A percentile compares a stretch with the other conserved stretches of the same genome.
These are phyloP conservation scores for Calocybe cyanea DNA, from an alignment of 768 basidiomycete genomes.

Conservation along the genomic window DNA sequence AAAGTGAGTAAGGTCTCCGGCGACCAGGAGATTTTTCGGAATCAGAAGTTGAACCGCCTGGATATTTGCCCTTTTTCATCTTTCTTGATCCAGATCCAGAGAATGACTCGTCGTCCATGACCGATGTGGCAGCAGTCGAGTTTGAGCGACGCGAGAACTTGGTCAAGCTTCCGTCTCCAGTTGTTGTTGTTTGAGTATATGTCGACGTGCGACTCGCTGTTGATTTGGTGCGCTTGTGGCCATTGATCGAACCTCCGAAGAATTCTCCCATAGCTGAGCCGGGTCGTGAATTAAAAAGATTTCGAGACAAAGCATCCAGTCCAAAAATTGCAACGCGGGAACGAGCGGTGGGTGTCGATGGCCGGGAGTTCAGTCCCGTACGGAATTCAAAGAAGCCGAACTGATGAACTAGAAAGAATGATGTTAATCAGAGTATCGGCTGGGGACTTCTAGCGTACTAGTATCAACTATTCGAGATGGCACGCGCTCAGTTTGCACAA, in stretches of 20 bases:
- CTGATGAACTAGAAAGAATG: conserved; percentile 61
- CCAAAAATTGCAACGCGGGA: conserved; percentile 87
- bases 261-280: conserved; percentile 71
- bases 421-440: conserved; percentile 6
- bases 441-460: conserved; percentile 46
- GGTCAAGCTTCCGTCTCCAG: conserved; percentile 61
- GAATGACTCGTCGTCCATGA: conserved; percentile 60
- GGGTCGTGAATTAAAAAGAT: conserved; percentile 72
- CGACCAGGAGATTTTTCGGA: conserved; percentile 41
- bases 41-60: conserved; percentile 38
- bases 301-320: conserved; percentile 85
- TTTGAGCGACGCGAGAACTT: conserved; percentile 71
- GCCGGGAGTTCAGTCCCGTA: conserved; percentile 69
- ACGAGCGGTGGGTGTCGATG: conserved; percentile 78
- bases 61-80: conserved; percentile 39
- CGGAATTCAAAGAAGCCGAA: conserved; percentile 87
- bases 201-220: conserved; percentile 68
- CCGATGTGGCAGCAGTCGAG: conserved; percentile 63
- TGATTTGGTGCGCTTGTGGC: conserved; percentile 68
- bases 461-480: conserved; percentile 75
- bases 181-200: conserved; percentile 66
- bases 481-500: conserved; percentile 74
- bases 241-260: conserved; percentile 68
- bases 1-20: conserved; percentile 24
- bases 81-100: conserved; percentile 51